Conservation (phyloP, 2,329 filamentous ascomycete genomes). For the Rutstroemia sp. region DNA sequence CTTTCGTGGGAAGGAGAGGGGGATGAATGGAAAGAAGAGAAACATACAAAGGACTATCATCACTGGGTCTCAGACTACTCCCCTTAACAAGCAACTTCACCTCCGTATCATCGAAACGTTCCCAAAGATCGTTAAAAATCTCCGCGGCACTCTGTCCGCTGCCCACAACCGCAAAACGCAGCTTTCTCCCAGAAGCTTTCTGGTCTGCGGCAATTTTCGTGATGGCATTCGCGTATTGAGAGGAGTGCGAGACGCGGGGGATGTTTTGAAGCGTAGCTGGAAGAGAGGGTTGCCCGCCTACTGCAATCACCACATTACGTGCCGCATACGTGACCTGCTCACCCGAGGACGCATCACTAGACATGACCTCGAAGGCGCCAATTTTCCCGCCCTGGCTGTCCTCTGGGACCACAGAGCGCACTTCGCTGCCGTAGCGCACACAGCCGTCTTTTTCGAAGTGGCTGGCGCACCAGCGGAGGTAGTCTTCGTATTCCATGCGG, state of each 20-base stretch:
- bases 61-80: slow-evolving; percentile 78
- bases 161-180: slow-evolving; percentile 69
- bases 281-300: slow-evolving; percentile 63
- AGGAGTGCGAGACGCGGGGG: slow-evolving; percentile 78
- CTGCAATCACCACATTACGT: slow-evolving; percentile 53
- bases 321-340: slow-evolving; percentile 33
- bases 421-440: slow-evolving; percentile 71
- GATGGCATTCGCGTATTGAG: slow-evolving; percentile 66
- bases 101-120: slow-evolving; percentile 65
- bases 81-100: slow-evolving; percentile 76
- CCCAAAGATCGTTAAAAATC: slow-evolving; percentile 85
- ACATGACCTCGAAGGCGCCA: slow-evolving; percentile 26
- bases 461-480: slow-evolving; percentile 84
- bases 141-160: slow-evolving; percentile 91
- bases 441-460: slow-evolving; percentile 53
- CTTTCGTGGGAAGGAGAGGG: neutral
- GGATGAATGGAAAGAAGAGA: neutral
- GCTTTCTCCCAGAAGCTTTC: slow-evolving; percentile 13
- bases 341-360: slow-evolving; percentile 29
- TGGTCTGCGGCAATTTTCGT: slow-evolving; percentile 42
- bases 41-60: slow-evolving; percentile 90
- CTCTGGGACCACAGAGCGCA: slow-evolving; percentile 44
- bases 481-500: slow-evolving; percentile 87
- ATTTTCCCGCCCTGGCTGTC: slow-evolving; percentile 21
- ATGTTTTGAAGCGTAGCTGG: slow-evolving; percentile 61